Percentiles rank a stretch among this genome's conserved stretches.
Evolutionary conservation across 2,329 filamentous ascomycete genomes (phyloP).

Genomic region (Dothideomycetes sp.): DNA sequence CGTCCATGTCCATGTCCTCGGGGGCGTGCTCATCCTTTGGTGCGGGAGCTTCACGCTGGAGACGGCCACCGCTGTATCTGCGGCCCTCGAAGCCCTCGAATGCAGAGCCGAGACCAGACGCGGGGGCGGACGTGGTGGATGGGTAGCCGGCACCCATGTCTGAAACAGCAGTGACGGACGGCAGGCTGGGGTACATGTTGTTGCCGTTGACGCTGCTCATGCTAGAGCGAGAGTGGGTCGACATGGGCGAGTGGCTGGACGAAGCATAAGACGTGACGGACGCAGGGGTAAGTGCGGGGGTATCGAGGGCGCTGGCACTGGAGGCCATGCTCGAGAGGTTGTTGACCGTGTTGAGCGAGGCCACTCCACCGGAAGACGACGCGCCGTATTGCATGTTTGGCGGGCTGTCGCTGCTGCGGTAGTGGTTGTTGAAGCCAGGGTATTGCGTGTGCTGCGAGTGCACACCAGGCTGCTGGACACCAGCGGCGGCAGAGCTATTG

Average conservation of each 20-base stretch:
- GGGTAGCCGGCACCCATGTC: conserved; percentile 46
- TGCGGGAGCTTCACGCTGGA: conserved; percentile 42
- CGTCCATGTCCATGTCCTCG: conserved; percentile 27
- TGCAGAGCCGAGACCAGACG: too few relatives aligned
- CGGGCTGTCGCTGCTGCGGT: conserved; percentile 49
- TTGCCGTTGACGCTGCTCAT: conserved; percentile 42
- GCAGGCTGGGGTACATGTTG: conserved; percentile 66
- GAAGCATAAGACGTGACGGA: conserved; percentile 62
- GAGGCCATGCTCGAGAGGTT: conserved; percentile 24
- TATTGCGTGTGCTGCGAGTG: conserved; percentile 41
- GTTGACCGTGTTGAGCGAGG: conserved; percentile 27
- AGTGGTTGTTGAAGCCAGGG: conserved; percentile 34
- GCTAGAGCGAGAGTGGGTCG: conserved; percentile 48
- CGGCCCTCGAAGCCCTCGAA: conserved; percentile 51
- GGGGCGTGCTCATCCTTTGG: conserved; percentile 26
- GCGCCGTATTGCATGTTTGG: conserved; percentile 24
- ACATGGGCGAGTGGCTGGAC: conserved; percentile 66
- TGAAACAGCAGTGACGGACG: conserved; percentile 56
- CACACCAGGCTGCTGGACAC: conserved; percentile 62
- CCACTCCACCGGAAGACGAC: conserved; percentile 23
- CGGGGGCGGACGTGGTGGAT: conserved; percentile 59
- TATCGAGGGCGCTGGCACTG: conserved; percentile 44
- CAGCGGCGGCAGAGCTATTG: conserved; percentile 60
- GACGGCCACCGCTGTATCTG: conserved; percentile 49
- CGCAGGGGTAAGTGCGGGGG: conserved; percentile 65